Percentiles rank a stretch among this genome's conserved stretches.
Evolutionary conservation across 2,329 filamentous ascomycete genomes (phyloP).

Genomic region (Trichoderma aggressivum): DNA sequence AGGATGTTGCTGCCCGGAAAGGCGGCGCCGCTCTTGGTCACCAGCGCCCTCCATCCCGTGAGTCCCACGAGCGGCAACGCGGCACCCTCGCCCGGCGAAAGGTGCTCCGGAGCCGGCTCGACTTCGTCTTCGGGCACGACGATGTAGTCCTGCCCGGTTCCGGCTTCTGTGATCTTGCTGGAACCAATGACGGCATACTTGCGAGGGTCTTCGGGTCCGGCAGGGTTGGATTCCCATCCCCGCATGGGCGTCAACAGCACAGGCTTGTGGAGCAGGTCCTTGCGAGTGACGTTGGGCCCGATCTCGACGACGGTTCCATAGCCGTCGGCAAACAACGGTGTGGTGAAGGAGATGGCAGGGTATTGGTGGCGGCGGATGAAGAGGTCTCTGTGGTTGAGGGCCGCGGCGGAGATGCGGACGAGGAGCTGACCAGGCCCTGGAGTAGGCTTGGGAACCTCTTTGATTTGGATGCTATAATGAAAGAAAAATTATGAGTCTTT

Average conservation of each 20-base stretch:
- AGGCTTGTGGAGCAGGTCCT: slow-evolving; percentile 54
- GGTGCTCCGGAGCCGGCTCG: slow-evolving; percentile 70
- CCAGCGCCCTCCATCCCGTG: slow-evolving; percentile 82
- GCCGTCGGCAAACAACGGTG: slow-evolving; percentile 80
- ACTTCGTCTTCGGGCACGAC: slow-evolving; percentile 68
- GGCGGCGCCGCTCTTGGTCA: slow-evolving; percentile 70
- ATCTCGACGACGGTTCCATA: slow-evolving; percentile 67
- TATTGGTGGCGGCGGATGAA: slow-evolving; percentile 93
- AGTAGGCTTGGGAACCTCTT: slow-evolving; percentile 58
- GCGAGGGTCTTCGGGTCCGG: slow-evolving; percentile 65
- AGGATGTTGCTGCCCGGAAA: slow-evolving; percentile 69
- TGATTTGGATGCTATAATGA: slow-evolving; percentile 51
- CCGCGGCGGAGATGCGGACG: slow-evolving; percentile 71
- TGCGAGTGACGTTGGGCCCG: slow-evolving; percentile 46
- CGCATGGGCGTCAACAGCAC: slow-evolving; percentile 76
- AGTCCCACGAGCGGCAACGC: slow-evolving; percentile 81
- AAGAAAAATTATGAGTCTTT: slow-evolving; percentile 13
- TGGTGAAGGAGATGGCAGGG: slow-evolving; percentile 74
- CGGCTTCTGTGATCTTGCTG: slow-evolving; percentile 57
- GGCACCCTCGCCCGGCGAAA: slow-evolving; percentile 71
- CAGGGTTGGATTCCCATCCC: slow-evolving; percentile 69
- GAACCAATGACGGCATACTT: slow-evolving; percentile 67
- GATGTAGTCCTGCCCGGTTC: slow-evolving; percentile 73
- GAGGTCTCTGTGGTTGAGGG: slow-evolving; percentile 92
- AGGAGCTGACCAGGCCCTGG: slow-evolving; percentile 68